These are phyloP conservation scores for Clavaria fumosa DNA, from an alignment of 768 basidiomycete genomes.

Conservation along the genomic window DNA sequence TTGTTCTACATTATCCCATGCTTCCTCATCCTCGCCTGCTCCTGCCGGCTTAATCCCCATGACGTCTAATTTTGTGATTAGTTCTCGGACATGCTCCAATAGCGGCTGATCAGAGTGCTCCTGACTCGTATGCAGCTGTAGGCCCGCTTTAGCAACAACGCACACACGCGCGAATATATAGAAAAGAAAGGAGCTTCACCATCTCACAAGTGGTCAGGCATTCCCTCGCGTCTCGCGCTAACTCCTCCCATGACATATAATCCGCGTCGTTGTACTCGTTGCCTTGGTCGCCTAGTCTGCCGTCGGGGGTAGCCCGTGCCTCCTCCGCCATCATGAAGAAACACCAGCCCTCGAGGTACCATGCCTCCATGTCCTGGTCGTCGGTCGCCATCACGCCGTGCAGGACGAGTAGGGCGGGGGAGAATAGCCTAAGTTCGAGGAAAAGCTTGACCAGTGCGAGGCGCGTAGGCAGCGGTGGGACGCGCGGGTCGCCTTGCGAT, in stretches of 20 bases:
- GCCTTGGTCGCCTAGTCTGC: constrained; percentile 14
- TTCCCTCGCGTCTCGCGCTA: constrained; percentile 63
- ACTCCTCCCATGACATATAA: constrained; percentile 57
- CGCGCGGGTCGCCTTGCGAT: constrained; percentile 48
- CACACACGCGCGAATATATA: constrained; percentile 1
- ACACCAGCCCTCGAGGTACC: constrained; percentile 93
- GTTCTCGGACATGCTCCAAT: constrained; percentile 59
- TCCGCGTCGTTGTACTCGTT: constrained; percentile 18
- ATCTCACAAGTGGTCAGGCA: constrained; percentile 73
- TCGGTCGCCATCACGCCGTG: constrained; percentile 69
- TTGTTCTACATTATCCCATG: no score
- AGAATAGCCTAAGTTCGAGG: constrained; percentile 57
- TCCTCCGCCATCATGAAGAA: constrained; percentile 74
- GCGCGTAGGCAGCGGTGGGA: constrained; percentile 61
- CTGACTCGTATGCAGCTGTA: constrained; percentile 54
- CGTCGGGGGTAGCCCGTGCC: constrained; percentile 39
- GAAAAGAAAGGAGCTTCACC: constrained; percentile 25
- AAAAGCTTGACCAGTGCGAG: constrained; percentile 67
- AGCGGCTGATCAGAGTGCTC: constrained; percentile 64
- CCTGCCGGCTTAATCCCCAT: constrained; percentile 52
- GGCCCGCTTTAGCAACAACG: no score
- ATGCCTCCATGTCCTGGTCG: constrained; percentile 79
- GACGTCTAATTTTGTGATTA: constrained; percentile 50
- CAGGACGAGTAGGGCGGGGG: constrained; percentile 60
- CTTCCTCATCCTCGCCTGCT: constrained; percentile 37